Conservation (phyloP, 768 basidiomycete species). For the Paxillus rubicundulus region DNA sequence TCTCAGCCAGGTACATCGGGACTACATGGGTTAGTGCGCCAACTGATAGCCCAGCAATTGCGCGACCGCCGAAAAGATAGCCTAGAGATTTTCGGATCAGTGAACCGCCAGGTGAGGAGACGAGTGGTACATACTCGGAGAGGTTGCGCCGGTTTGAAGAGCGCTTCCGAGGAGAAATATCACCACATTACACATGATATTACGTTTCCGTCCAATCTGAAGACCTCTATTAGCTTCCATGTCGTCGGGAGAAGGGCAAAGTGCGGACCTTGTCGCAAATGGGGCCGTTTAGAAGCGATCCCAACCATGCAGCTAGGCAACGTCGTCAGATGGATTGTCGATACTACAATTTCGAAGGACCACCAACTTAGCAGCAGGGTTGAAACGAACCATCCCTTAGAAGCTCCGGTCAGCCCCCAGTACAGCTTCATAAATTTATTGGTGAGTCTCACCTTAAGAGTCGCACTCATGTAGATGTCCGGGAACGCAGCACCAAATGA, state of each 20-base stretch:
- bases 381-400: conserved; percentile 33
- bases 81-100: conserved; percentile 7
- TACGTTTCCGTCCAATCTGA: conserved; percentile 29
- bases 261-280: conserved; percentile 28
- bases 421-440: not conserved
- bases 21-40: conserved; percentile 25
- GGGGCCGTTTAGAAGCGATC: conserved; percentile 30
- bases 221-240: not conserved
- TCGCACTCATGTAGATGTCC: conserved; percentile 26
- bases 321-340: conserved; percentile 3
- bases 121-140: conserved; percentile 9
- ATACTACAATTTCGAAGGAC: not conserved
- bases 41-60: conserved; percentile 17
- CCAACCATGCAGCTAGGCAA: conserved; percentile 28
- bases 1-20: conserved; percentile 38
- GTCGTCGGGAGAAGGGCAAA: not conserved
- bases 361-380: conserved; percentile 26
- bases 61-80: conserved; percentile 30
- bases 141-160: conserved; percentile 31
- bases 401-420: not conserved
- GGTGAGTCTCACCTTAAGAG: conserved; percentile 20
- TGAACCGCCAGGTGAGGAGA: not conserved
- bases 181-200: conserved; percentile 27
- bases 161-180: conserved; percentile 31
- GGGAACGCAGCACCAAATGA: conserved; percentile 35